A percentile compares a stretch with the other conserved stretches of the same genome.
Conservation (phyloP, 164 flowering plant species). For the Cinnamomum chago region DNA sequence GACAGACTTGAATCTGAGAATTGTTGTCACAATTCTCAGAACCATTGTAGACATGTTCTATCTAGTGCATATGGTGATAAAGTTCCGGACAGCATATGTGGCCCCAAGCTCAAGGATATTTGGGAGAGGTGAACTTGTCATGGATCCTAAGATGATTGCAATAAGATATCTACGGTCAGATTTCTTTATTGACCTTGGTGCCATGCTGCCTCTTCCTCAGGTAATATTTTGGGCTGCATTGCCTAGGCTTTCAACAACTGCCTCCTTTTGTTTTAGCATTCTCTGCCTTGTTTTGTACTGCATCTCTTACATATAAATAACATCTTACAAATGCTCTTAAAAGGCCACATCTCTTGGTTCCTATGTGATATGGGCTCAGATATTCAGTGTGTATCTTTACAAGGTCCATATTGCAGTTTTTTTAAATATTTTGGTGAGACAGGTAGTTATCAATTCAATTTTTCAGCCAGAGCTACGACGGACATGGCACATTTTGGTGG, state of each 20-base stretch:
- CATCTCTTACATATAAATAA: too few species aligned
- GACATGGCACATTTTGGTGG: too few species aligned
- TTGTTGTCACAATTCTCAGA: constrained; percentile 62
- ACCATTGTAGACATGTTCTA: constrained; percentile 73
- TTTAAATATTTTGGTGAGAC: too few species aligned
- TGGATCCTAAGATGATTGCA: constrained; percentile 75
- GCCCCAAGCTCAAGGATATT: constrained; percentile 74
- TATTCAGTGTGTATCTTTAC: too few species aligned
- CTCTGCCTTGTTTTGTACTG: not conserved
- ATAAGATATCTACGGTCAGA: constrained; percentile 62
- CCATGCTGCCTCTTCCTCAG: constrained; percentile 89
- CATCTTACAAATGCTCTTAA: not conserved
- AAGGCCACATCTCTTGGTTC: not conserved
- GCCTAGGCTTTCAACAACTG: not conserved
- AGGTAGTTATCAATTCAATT: too few species aligned
- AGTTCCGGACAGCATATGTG: constrained; percentile 82
- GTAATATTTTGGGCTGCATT: constrained; percentile 25
- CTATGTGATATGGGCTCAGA: too few species aligned
- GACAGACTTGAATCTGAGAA: constrained; percentile 60
- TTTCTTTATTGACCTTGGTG: constrained; percentile 68
- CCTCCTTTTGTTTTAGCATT: not conserved
- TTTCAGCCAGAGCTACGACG: too few species aligned
- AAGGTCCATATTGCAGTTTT: too few species aligned
- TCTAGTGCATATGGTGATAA: constrained; percentile 60
- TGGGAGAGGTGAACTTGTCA: constrained; percentile 92